Evolutionary conservation across 345 rosid species (phyloP).

Genomic region (Rubroshorea leprosula): DNA sequence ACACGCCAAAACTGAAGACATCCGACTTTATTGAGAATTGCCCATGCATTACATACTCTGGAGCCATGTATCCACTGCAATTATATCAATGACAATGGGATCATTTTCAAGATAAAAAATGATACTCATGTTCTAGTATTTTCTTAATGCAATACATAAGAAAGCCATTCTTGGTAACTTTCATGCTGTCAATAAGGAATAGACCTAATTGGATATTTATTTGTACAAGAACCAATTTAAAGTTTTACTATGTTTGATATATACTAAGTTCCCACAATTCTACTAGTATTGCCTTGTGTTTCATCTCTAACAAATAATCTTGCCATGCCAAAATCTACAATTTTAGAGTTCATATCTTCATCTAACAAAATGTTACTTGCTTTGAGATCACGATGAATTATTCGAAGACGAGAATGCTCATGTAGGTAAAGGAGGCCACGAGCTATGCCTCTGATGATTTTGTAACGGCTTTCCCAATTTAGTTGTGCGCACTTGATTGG

Average conservation of each 20-base stretch:
- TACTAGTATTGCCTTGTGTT: slow-evolving; percentile 5
- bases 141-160: no score
- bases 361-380: slow-evolving; percentile 17
- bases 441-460: slow-evolving; percentile 8
- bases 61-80: slow-evolving; percentile 54
- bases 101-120: no score
- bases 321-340: slow-evolving; percentile 1
- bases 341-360: slow-evolving; percentile 7
- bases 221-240: no score
- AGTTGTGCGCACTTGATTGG: slow-evolving; percentile 6
- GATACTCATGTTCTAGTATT: background rate
- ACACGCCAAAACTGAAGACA: slow-evolving; percentile 53
- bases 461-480: slow-evolving; percentile 16
- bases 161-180: no score
- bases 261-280: slow-evolving; percentile 18
- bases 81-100: background rate
- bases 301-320: background rate
- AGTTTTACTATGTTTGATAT: no score
- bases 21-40: slow-evolving; percentile 48
- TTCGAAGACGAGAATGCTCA: background rate
- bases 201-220: no score
- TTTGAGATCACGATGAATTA: slow-evolving; percentile 5
- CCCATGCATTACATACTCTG: slow-evolving; percentile 46
- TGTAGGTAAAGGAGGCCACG: background rate
- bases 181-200: no score